Conservation (phyloP, 495 filamentous ascomycete genomes). For the Trichocladium uniseriatum region DNA sequence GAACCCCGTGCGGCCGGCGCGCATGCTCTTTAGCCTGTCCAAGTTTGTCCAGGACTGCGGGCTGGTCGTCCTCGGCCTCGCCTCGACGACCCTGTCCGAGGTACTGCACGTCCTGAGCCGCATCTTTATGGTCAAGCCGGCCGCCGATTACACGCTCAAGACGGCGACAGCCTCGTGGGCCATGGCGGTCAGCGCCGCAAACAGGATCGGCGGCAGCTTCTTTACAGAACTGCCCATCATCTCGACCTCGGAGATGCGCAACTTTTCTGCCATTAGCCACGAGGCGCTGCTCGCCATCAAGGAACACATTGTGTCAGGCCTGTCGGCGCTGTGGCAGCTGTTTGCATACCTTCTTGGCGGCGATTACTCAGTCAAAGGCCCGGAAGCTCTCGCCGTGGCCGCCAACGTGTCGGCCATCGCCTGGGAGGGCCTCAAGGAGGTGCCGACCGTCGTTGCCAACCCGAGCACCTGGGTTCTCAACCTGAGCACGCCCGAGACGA, state of each 20-base stretch:
- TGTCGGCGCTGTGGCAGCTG: conserved; percentile 17
- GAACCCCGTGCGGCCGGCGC: conserved; percentile 67
- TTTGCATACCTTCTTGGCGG: conserved; percentile 26
- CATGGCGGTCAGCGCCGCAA: conserved; percentile 21
- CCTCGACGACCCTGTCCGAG: conserved; percentile 15
- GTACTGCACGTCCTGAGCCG: conserved; percentile 7
- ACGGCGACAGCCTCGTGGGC: conserved; percentile 12
- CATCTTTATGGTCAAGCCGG: conserved; percentile 13
- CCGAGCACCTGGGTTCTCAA: conserved; percentile 43
- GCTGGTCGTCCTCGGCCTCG: conserved; percentile 31
- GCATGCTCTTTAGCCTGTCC: conserved; percentile 56
- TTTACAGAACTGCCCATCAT: conserved; percentile 31
- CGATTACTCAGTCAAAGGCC: conserved; percentile 23
- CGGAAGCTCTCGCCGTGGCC: conserved; percentile 4
- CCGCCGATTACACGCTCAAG: conserved; percentile 6
- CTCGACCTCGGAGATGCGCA: conserved; percentile 34
- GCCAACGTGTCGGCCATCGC: conserved; percentile 5
- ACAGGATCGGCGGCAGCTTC: conserved; percentile 32
- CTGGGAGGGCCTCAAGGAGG: conserved; percentile 7
- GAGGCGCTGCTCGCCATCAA: conserved; percentile 34
- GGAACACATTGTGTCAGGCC: conserved; percentile 21
- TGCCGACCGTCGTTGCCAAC: conserved; percentile 16
- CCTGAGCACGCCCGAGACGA: conserved; percentile 33
- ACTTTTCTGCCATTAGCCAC: conserved; percentile 42
- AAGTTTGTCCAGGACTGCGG: conserved; percentile 52